Evolutionary conservation across 2,329 filamentous ascomycete genomes (phyloP).

Genomic region (Sporothrix schenckii): DNA sequence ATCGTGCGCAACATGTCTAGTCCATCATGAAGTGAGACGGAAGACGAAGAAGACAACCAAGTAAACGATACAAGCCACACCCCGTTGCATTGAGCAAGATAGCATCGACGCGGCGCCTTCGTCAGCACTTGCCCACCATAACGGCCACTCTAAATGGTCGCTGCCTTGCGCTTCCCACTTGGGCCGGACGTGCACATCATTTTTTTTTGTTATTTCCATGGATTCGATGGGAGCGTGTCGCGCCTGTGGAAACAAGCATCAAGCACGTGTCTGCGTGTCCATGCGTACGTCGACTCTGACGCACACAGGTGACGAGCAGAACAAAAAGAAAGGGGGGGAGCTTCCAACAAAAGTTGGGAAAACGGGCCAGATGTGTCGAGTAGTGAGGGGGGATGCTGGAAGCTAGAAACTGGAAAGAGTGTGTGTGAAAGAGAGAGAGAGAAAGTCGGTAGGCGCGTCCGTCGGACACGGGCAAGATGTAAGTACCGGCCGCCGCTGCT

Average conservation of each 20-base stretch:
- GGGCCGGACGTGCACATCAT: not conserved
- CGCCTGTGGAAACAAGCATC: not conserved
- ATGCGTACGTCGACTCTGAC: not conserved
- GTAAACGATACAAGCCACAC: not conserved
- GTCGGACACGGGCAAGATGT: constrained; percentile 27
- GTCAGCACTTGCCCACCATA: constrained; percentile 12
- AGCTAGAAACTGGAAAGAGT: not conserved
- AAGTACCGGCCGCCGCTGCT: constrained; percentile 22
- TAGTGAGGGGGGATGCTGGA: constrained; percentile 4
- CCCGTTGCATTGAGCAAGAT: not conserved
- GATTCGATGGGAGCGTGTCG: not conserved
- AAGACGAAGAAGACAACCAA: not conserved
- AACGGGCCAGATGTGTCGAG: not conserved
- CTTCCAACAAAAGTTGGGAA: not conserved
- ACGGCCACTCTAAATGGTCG: not conserved
- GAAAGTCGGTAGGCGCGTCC: not conserved
- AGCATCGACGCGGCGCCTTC: constrained; percentile 5
- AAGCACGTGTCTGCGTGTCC: constrained; percentile 11
- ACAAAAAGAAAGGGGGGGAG: not conserved
- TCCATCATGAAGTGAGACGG: constrained; percentile 2
- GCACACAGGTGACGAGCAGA: not conserved
- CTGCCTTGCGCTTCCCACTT: constrained; percentile 16
- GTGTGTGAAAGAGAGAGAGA: not conserved
- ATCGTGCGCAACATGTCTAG: not conserved
- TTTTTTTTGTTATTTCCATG: no score